Evolutionary conservation across 306 rosid species (phyloP), one percentile per base, ranked within the genome.

Genomic region (Glycine latifolia): DNA sequence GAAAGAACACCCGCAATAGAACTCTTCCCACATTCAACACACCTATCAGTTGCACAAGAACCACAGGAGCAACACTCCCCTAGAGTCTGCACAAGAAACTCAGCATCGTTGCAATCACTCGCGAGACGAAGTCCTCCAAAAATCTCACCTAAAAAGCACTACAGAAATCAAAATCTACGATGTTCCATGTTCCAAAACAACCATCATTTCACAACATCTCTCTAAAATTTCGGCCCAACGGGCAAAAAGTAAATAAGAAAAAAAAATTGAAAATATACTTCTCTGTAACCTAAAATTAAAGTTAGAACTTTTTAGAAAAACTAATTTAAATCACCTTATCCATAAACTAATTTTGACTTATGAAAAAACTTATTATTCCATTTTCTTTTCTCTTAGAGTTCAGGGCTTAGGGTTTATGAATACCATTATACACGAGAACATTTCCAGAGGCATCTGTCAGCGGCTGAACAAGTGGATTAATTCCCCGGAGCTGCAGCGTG

Each of bases 401-500:
- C 31, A 26, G 31, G 31, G 31, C 5, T 39, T 39, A 43, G 0
- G 7, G 47, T 43, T 43, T 6, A 43, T 10, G 13, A 50, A 50
- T 82, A 93, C 99, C 99, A 43, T 95, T 93, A 81, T 82, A 95
- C 35, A 91, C 88, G 31, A 95, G 92, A 81, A 95, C 58, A 80
- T 95, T 95, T 83, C 87, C 67, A 13, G 75, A 81, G 2, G 75
- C 73, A 85, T 95, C 97, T 6, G 85, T 71, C 66, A 93, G 73
- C 10, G 99, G 99, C 91, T 95, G 99, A 87, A 89, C 77, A 43
- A 91, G 84, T 5, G 89, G 91, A 62, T 46, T 68, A 31, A 78
- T 72, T 68, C 99, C 99, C 75, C 99, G 83, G 41, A 93, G 96
- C 86, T 95, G 98, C 78, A 95, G 85, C 65, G 92, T 89, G 17